Conservation (phyloP, 257 asterid species). For the Anisodus tanguticus region DNA sequence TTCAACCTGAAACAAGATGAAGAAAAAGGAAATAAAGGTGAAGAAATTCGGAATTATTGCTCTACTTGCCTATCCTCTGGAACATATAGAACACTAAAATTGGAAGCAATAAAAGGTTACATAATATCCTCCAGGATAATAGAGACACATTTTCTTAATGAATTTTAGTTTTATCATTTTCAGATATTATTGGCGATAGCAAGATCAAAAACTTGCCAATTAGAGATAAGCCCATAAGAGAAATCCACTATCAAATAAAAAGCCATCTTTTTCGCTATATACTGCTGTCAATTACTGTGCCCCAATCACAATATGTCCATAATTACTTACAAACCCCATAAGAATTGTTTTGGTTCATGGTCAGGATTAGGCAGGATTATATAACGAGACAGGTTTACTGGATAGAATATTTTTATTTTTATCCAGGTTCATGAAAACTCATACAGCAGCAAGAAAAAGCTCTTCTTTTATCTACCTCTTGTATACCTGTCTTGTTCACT, state of each 20-base stretch:
- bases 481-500: not conserved
- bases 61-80: not conserved
- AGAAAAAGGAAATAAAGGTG: conserved; percentile 15
- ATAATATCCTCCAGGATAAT: conserved; percentile 13
- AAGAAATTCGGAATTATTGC: conserved; percentile 17
- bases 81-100: not conserved
- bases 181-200: not conserved
- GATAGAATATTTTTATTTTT: not conserved
- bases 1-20: conserved; percentile 50
- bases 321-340: not conserved
- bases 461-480: not conserved
- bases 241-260: not conserved
- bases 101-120: not conserved
- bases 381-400: not conserved
- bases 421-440: not conserved
- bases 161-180: conserved; percentile 8
- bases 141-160: not conserved
- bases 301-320: conserved; percentile 1
- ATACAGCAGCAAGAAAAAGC: not conserved
- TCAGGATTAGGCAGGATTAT: not conserved
- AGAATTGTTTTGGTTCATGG: conserved; percentile 7
- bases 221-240: not conserved
- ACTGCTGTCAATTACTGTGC: not conserved
- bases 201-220: conserved; percentile 2
- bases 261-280: not conserved